Evolutionary conservation across 1,284 basidiomycete genomes (phyloP).

Genomic region (Ustilago cynodontis): DNA sequence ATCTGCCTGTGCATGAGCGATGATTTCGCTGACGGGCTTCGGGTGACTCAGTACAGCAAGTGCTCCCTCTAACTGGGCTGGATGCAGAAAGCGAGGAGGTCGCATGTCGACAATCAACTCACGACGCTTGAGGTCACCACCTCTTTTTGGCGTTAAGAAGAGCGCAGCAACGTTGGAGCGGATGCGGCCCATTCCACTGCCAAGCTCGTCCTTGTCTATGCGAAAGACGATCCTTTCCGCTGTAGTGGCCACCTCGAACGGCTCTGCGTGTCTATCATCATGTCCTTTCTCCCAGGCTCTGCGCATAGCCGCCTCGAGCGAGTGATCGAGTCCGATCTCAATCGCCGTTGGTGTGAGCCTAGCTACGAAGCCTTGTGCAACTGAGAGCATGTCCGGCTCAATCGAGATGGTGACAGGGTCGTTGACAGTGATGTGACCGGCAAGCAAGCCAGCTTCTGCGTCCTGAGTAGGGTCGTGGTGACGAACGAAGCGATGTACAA

Average conservation of each 20-base stretch:
- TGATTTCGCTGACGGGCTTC: neutral
- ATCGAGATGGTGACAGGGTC: constrained; percentile 86
- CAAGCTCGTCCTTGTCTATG: constrained; percentile 93
- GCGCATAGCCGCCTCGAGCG: constrained; percentile 72
- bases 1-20: constrained; percentile 22
- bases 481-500: constrained; percentile 78
- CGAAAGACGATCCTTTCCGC: constrained; percentile 77
- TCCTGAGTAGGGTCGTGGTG: constrained; percentile 47
- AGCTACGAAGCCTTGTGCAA: constrained; percentile 86
- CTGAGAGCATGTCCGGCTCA: constrained; percentile 83
- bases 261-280: neutral
- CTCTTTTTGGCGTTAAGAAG: constrained; percentile 78
- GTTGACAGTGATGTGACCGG: constrained; percentile 81
- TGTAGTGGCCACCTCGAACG: constrained; percentile 13
- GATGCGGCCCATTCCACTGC: constrained; percentile 85
- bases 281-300: constrained; percentile 31
- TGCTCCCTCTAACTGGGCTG: constrained; percentile 6
- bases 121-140: constrained; percentile 73
- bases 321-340: constrained; percentile 83
- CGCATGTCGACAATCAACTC: constrained; percentile 85
- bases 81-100: constrained; percentile 75
- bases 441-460: constrained; percentile 74
- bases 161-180: constrained; percentile 89
- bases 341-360: constrained; percentile 78
- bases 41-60: neutral